Evolutionary conservation across 345 rosid species (phyloP).

Genomic region (Hibiscus mutabilis): DNA sequence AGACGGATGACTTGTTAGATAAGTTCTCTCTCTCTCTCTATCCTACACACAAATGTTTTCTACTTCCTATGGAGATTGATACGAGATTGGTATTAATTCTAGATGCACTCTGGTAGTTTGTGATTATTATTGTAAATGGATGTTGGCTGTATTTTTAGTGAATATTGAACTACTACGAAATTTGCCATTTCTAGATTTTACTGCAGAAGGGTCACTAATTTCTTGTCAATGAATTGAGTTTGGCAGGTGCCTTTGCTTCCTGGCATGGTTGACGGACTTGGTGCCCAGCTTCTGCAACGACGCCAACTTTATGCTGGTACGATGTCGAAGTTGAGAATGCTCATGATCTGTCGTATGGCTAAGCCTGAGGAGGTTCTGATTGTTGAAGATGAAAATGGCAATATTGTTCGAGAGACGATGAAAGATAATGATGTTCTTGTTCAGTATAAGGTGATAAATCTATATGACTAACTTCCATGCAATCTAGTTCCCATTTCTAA

Average conservation of each 20-base stretch:
- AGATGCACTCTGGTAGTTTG: not conserved
- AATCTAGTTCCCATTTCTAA: not conserved
- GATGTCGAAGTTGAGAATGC: constrained; percentile 84
- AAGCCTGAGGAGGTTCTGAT: constrained; percentile 76
- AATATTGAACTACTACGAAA: not conserved
- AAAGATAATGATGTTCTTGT: constrained; percentile 99
- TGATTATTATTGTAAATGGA: not conserved
- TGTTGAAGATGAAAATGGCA: constrained; percentile 99
- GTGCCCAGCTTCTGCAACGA: constrained; percentile 49
- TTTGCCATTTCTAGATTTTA: not conserved
- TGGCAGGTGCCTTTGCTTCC: constrained; percentile 65
- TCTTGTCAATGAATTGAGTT: constrained; percentile 16
- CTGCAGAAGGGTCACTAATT: constrained; percentile 2
- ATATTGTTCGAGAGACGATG: constrained; percentile 97
- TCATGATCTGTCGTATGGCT: constrained; percentile 98
- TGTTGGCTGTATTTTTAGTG: not conserved
- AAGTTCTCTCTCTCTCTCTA: not conserved
- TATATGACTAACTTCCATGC: not conserved
- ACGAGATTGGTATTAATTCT: not conserved
- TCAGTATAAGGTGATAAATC: constrained; percentile 72
- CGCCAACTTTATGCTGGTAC: constrained; percentile 82
- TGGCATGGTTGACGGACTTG: constrained; percentile 36
- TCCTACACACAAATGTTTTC: not conserved
- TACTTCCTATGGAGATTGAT: not conserved
- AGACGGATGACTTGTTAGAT: not conserved